Conservation (phyloP, 495 filamentous ascomycete genomes). For the Podospora pseudocomata region DNA sequence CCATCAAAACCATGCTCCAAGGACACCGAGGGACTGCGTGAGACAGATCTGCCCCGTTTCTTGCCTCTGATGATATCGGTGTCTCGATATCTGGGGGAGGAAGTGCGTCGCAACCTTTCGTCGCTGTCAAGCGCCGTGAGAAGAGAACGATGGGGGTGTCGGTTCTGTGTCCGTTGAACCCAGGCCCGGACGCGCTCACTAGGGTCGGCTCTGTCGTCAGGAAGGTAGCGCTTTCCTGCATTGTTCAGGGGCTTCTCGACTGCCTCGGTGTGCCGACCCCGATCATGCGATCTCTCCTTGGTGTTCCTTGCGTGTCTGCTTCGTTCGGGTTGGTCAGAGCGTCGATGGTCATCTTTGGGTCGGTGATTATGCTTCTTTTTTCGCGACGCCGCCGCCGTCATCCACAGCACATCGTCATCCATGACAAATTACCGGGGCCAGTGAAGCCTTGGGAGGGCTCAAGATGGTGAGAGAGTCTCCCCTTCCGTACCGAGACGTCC, state of each 20-base stretch:
- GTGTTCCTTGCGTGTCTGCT: background rate
- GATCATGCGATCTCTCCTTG: constrained; percentile 2
- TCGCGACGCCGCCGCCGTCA: background rate
- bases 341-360: background rate
- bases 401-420: background rate
- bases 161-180: constrained; percentile 32
- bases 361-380: background rate
- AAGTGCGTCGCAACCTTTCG: background rate
- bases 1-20: background rate
- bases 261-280: background rate
- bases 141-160: constrained; percentile 13
- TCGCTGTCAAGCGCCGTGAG: constrained; percentile 8
- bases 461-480: background rate
- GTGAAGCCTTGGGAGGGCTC: background rate
- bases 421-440: background rate
- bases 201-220: background rate
- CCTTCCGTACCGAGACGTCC: background rate
- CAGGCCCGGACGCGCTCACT: constrained; percentile 33
- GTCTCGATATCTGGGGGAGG: background rate
- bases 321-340: constrained; percentile 5
- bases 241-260: background rate
- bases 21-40: background rate
- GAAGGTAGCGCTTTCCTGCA: background rate
- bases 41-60: constrained; percentile 19
- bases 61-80: constrained; percentile 9